These are phyloP conservation scores for Fusarium domesticum DNA, from an alignment of 2,329 filamentous ascomycete species.

Conservation along the genomic window DNA sequence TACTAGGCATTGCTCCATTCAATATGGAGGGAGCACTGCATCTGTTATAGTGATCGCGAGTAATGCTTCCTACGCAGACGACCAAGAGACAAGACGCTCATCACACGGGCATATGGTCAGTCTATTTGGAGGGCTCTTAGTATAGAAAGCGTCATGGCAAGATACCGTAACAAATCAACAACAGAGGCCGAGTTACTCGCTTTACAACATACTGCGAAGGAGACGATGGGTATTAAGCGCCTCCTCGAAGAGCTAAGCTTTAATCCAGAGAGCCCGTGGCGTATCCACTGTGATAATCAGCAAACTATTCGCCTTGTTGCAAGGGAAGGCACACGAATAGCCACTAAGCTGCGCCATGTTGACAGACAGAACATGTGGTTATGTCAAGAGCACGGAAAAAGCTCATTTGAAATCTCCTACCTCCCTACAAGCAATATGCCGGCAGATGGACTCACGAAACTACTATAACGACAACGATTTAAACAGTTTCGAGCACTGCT, in stretches of 20 bases:
- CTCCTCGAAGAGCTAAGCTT: constrained; percentile 1
- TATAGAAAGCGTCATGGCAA: no score
- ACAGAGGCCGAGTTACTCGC: neutral
- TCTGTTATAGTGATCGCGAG: no score
- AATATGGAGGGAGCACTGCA: no score
- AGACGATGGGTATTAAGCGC: constrained; percentile 1
- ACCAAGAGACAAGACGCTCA: no score
- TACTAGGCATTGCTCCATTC: no score
- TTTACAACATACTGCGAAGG: neutral
- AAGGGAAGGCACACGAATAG: constrained; percentile 1
- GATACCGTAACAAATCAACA: constrained; percentile 1
- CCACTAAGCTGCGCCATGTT: constrained; percentile 4
- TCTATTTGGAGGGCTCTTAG: no score
- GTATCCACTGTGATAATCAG: constrained; percentile 3
- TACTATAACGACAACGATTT: neutral
- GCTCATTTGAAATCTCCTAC: neutral
- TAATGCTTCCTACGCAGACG: no score
- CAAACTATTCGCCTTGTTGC: constrained; percentile 2
- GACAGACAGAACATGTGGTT: constrained; percentile 3
- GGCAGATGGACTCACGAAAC: constrained; percentile 3
- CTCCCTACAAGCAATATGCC: constrained; percentile 2
- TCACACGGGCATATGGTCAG: no score
- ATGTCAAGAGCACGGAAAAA: constrained; percentile 1
- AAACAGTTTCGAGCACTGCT: constrained; percentile 2
- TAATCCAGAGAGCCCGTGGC: neutral